Conservation (phyloP, 352 stramenopile genomes). For the Globisporangium ultimum region DNA sequence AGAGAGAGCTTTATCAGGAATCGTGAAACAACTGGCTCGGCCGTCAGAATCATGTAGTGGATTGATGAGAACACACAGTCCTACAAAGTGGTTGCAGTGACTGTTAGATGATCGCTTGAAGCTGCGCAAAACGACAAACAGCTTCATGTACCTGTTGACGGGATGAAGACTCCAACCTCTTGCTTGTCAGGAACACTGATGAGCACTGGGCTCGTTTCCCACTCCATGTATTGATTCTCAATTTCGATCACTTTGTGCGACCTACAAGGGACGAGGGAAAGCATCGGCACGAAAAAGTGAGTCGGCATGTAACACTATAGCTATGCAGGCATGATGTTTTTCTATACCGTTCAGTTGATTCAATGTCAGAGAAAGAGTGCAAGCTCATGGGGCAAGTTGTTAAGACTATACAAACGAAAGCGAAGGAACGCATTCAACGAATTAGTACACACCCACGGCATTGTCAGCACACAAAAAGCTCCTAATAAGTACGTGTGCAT, state of each 20-base stretch:
- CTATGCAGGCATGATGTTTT: too few species aligned
- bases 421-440: not conserved
- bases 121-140: not conserved
- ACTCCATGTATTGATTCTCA: constrained; percentile 68
- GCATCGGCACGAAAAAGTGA: too few species aligned
- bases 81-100: constrained; percentile 9
- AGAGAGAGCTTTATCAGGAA: constrained; percentile 51
- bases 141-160: constrained; percentile 33
- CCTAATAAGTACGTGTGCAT: not conserved
- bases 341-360: constrained; percentile 32
- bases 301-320: not conserved
- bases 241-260: constrained; percentile 55
- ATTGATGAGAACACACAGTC: constrained; percentile 45
- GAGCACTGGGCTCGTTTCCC: constrained; percentile 47
- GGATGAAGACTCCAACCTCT: constrained; percentile 57
- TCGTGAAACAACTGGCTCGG: constrained; percentile 42
- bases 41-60: constrained; percentile 35
- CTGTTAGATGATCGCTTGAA: not conserved
- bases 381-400: constrained; percentile 51
- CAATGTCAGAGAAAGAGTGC: constrained; percentile 57
- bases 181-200: constrained; percentile 35
- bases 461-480: not conserved
- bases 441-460: not conserved
- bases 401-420: constrained; percentile 28
- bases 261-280: constrained; percentile 10